Conservation (phyloP, 352 stramenopile species). For the Globisporangium polare region DNA sequence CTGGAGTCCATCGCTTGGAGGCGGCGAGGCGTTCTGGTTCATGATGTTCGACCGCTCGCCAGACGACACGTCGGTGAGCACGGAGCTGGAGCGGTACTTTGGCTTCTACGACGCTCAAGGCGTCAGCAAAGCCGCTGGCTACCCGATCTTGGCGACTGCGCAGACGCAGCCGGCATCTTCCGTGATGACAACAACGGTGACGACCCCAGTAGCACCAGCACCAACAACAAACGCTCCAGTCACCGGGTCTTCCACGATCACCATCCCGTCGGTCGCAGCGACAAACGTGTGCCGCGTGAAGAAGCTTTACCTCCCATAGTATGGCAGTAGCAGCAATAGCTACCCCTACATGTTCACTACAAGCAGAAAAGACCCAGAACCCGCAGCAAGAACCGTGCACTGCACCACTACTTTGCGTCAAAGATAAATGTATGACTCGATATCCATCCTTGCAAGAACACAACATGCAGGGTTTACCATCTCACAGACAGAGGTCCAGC, state of each 20-base stretch:
- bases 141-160: background rate
- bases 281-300: constrained; percentile 32
- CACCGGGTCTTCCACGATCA: background rate
- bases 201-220: constrained; percentile 4
- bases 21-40: constrained; percentile 73
- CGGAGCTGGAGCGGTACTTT: constrained; percentile 69
- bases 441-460: background rate
- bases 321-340: background rate
- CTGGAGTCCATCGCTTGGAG: constrained; percentile 43
- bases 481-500: constrained; percentile 44
- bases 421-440: constrained; percentile 13
- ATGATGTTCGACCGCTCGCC: constrained; percentile 68
- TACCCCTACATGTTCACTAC: background rate
- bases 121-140: constrained; percentile 4
- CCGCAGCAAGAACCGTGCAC: background rate
- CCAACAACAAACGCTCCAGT: constrained; percentile 7
- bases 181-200: constrained; percentile 1
- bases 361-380: background rate
- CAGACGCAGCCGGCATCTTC: constrained; percentile 6
- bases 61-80: constrained; percentile 41
- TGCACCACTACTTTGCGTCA: background rate
- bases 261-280: constrained; percentile 6
- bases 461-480: background rate
- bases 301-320: constrained; percentile 25
- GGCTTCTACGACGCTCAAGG: constrained; percentile 46